These are phyloP conservation scores for Artemisia princeps DNA, from an alignment of 140 eudicot genomes.

Conservation along the genomic window DNA sequence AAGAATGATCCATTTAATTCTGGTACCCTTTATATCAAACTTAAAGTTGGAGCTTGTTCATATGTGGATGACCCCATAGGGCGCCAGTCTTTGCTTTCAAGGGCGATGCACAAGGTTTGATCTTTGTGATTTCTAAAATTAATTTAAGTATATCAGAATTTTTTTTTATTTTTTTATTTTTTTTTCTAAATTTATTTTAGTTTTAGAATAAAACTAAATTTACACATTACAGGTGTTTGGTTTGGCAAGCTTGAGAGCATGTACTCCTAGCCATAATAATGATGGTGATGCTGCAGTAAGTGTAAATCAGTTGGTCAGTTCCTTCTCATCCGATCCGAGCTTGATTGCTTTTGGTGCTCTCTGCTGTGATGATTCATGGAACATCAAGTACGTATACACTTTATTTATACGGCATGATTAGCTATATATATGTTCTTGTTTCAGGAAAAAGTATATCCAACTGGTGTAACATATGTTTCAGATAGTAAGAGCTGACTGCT, in stretches of 20 bases:
- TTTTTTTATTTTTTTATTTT: neutral
- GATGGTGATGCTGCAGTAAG: slow-evolving; percentile 45
- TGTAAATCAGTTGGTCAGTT: slow-evolving; percentile 83
- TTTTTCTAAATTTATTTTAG: neutral
- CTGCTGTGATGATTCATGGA: slow-evolving; percentile 76
- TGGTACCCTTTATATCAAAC: slow-evolving; percentile 74
- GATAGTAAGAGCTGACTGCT: neutral
- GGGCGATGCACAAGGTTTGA: slow-evolving; percentile 92
- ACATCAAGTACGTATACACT: slow-evolving; percentile 47
- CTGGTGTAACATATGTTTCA: too few species aligned
- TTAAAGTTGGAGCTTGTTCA: slow-evolving; percentile 94
- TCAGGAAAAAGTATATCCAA: neutral
- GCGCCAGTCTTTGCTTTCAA: slow-evolving; percentile 80
- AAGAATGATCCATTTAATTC: slow-evolving; percentile 81
- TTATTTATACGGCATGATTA: neutral
- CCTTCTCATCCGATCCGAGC: slow-evolving; percentile 98
- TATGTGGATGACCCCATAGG: slow-evolving; percentile 93
- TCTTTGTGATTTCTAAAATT: slow-evolving; percentile 10
- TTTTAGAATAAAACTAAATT: slow-evolving; percentile 1
- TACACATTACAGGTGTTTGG: slow-evolving; percentile 62
- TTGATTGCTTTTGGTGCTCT: slow-evolving; percentile 90
- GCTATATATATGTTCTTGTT: neutral
- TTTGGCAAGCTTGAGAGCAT: slow-evolving; percentile 49
- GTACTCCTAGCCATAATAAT: slow-evolving; percentile 28
- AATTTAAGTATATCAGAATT: neutral